These are phyloP conservation scores for Lipomyces mesembrius DNA, from an alignment of 805 yeast species.

Conservation along the genomic window DNA sequence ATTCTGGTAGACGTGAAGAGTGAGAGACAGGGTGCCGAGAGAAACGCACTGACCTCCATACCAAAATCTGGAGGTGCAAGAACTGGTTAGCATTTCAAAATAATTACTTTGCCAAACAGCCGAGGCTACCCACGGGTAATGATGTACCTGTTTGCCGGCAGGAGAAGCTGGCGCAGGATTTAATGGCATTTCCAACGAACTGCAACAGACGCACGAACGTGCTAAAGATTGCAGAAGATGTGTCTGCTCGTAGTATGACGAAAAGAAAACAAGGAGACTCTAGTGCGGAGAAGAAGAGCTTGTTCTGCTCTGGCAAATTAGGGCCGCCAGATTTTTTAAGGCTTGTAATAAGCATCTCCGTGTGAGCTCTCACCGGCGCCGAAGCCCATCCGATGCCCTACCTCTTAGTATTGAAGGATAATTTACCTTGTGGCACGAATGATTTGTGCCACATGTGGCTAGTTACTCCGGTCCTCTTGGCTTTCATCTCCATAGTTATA, in stretches of 20 bases:
- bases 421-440: no score
- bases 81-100: constrained; percentile 6
- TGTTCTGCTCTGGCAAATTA: neutral
- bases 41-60: constrained; percentile 47
- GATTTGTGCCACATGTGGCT: no score
- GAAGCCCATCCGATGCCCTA: no score
- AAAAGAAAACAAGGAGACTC: neutral
- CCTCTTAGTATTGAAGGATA: no score
- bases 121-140: constrained; percentile 43
- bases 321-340: neutral
- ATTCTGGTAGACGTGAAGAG: neutral
- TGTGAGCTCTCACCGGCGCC: no score
- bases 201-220: neutral
- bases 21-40: neutral
- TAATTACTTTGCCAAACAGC: neutral
- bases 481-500: no score
- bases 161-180: neutral
- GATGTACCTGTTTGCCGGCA: constrained; percentile 12
- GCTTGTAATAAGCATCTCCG: no score
- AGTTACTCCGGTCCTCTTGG: no score
- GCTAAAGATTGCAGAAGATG: no score
- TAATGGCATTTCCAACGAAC: neutral
- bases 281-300: neutral
- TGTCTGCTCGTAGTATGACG: neutral
- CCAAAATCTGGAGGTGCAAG: constrained; percentile 46